Base-by-base conservation (phyloP, 495 filamentous ascomycete genomes). In the Hamigera avellanea region DNA sequence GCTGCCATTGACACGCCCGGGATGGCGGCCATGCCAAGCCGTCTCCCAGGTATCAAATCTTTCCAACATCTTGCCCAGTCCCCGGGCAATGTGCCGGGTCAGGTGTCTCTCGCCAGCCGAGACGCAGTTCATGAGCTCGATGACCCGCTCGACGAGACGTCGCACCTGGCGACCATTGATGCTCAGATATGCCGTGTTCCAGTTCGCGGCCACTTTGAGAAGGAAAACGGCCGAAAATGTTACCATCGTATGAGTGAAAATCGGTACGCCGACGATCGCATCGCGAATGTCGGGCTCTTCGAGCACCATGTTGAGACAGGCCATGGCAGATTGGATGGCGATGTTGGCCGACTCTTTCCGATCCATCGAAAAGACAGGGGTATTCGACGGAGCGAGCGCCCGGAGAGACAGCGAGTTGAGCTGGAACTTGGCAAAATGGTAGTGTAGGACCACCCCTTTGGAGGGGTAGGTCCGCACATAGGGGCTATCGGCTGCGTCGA, bases 221-320 rank as follows among this genome's bases (percentile, higher is more conserved):
- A 73, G 58, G 44, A 73, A 73, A 2, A 70, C 64, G 0, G 74
- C 72, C 10, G 69, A 69, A 42, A 71, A 78, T 8, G 72, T 67
- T 28, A 77, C 70, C 73, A 77, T 77, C n/a, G 74, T 75, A 37
- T 76, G 69, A 2, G 70, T 73, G 42, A 71, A 69, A 12, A 75
- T 74, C 6, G 69, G 65, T 29, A 71, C 75, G 0, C 70, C 64
- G 18, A 77, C 71, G 46, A 77, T 78, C 17, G 74, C 73, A 36
- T 67, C 57, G 6, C 70, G 69, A 14, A 78, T 68, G 33, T 75
- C 70, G 3, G 60, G 63, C 35, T 74, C 73, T 16, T 73, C 66
- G 1, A 77, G 50, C 3, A 76, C 66, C 44, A 75, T 61, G 13
- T 67, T 66, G 8, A 78, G 53, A 37, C 69, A 73, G 4, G 65